These are phyloP conservation scores for Penicillium daleae DNA, from an alignment of 495 filamentous ascomycete genomes.

Conservation along the genomic window DNA sequence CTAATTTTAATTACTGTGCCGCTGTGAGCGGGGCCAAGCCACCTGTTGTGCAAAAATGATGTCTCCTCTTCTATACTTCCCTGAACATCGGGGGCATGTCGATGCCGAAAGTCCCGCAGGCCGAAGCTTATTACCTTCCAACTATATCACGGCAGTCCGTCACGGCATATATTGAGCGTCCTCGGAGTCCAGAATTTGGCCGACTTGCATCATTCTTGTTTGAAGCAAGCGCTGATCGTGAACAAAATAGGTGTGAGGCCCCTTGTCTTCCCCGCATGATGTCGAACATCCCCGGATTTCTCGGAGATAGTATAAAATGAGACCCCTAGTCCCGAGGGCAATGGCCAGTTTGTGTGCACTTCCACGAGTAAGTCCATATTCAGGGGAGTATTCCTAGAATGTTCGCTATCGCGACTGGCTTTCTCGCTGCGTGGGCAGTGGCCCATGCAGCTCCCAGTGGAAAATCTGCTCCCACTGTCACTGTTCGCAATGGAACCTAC, in stretches of 20 bases:
- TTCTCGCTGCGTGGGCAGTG: conserved; percentile 18
- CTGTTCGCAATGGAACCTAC: conserved; percentile 45
- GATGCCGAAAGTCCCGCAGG: not conserved
- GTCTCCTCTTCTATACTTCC: not conserved
- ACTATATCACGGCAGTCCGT: conserved; percentile 1
- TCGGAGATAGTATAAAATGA: not conserved
- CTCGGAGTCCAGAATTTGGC: not conserved
- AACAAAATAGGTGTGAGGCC: conserved; percentile 20
- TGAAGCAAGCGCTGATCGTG: conserved; percentile 18
- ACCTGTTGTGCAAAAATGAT: not conserved
- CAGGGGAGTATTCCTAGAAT: conserved; percentile 5
- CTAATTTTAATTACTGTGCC: too few relatives aligned
- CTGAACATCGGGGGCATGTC: not conserved
- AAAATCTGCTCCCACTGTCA: conserved; percentile 21
- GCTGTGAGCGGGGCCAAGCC: not conserved
- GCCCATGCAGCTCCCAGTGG: conserved; percentile 20
- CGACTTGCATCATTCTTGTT: conserved; percentile 1
- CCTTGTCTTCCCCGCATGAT: conserved; percentile 16
- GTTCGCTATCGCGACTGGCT: conserved; percentile 15
- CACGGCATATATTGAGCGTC: conserved; percentile 8
- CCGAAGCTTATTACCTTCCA: not conserved
- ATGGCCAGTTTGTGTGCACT: not conserved
- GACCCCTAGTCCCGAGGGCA: not conserved
- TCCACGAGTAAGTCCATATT: not conserved
- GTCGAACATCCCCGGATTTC: conserved; percentile 8